Conservation (phyloP, 768 basidiomycete genomes). For the Naganishia vaughanmartiniae region DNA sequence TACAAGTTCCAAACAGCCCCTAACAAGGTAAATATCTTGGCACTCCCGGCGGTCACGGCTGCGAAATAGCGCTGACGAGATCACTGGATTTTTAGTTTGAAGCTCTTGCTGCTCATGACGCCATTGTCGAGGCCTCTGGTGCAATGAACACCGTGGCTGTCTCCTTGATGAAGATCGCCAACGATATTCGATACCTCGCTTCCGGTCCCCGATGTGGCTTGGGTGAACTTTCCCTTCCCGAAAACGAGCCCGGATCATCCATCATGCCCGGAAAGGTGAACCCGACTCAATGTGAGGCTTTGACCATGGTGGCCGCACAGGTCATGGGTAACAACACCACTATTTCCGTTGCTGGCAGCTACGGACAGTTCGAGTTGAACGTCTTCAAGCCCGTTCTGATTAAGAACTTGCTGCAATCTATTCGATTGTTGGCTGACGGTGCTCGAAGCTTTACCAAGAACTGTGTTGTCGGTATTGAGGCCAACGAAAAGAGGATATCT, state of each 20-base stretch:
- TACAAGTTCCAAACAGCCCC: constrained; percentile 92
- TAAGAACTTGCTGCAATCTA: constrained; percentile 94
- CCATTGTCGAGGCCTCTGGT: constrained; percentile 93
- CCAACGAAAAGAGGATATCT: constrained; percentile 90
- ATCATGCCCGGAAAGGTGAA: constrained; percentile 99
- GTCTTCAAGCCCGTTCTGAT: constrained; percentile 99
- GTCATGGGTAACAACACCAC: constrained; percentile 96
- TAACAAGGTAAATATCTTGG: constrained; percentile 68
- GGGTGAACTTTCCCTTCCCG: constrained; percentile 88
- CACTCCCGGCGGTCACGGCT: not conserved
- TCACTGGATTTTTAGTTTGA: constrained; percentile 68
- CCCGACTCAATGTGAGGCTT: constrained; percentile 96
- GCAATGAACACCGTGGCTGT: constrained; percentile 95
- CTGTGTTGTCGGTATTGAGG: constrained; percentile 92
- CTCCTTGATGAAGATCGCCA: constrained; percentile 98
- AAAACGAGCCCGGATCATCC: constrained; percentile 97
- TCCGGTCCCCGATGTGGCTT: constrained; percentile 97
- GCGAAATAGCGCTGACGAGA: not conserved
- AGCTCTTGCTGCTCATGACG: constrained; percentile 95
- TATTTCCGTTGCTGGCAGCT: constrained; percentile 86
- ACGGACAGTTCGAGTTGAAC: constrained; percentile 98
- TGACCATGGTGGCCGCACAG: constrained; percentile 98
- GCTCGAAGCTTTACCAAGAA: constrained; percentile 92
- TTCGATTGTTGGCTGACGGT: constrained; percentile 90
- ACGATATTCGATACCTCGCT: constrained; percentile 95